Percentiles rank a stretch among this genome's conserved stretches.
These are phyloP conservation scores for Aspergillus niger DNA, from an alignment of 2,329 filamentous ascomycete genomes.

Conservation along the genomic window DNA sequence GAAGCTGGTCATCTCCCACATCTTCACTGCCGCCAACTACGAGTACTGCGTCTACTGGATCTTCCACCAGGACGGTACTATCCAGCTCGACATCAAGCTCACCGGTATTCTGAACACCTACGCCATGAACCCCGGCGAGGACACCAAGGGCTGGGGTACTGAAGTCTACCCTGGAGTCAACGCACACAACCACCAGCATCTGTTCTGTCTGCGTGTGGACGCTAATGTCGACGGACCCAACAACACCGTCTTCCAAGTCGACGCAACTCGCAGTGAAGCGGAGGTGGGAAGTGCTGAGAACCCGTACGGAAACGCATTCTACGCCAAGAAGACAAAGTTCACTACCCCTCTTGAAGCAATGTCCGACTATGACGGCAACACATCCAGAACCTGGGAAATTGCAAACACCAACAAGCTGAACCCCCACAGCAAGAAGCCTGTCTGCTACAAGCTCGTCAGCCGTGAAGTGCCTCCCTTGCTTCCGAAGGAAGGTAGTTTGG, in stretches of 20 bases:
- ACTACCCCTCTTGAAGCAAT: conserved; percentile 67
- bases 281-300: conserved; percentile 81
- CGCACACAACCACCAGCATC: conserved; percentile 92
- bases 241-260: conserved; percentile 83
- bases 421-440: conserved; percentile 80
- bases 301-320: conserved; percentile 87
- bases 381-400: conserved; percentile 87
- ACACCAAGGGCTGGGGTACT: conserved; percentile 84
- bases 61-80: conserved; percentile 87
- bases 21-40: conserved; percentile 95
- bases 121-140: conserved; percentile 74
- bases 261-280: conserved; percentile 69
- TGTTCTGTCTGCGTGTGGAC: conserved; percentile 88
- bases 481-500: conserved; percentile 77
- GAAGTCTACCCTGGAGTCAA: conserved; percentile 90
- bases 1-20: conserved; percentile 84
- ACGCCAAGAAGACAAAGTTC: conserved; percentile 78
- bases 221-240: conserved; percentile 81
- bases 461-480: conserved; percentile 77
- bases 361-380: conserved; percentile 79
- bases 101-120: conserved; percentile 95
- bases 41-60: conserved; percentile 89
- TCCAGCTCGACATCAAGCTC: conserved; percentile 88
- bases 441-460: conserved; percentile 86
- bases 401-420: conserved; percentile 81